These are phyloP conservation scores for Penicillium sp. DNA, from an alignment of 2,329 filamentous ascomycete species.

Conservation along the genomic window DNA sequence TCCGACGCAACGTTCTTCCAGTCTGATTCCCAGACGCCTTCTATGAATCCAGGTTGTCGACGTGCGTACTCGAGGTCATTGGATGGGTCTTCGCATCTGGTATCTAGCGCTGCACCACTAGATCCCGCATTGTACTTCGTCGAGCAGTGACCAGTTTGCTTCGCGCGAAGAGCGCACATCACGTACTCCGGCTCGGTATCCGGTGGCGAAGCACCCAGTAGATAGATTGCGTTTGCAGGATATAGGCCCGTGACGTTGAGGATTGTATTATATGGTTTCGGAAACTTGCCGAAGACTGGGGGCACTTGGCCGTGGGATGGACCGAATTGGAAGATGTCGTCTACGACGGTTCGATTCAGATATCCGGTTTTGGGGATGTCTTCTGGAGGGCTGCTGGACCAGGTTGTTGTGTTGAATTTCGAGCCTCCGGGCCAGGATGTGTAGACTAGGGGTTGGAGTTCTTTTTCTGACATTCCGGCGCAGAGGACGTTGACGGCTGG, in stretches of 20 bases:
- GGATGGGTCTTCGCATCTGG: conserved; percentile 61
- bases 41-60: conserved; percentile 37
- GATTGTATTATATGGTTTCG: conserved; percentile 66
- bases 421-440: conserved; percentile 55
- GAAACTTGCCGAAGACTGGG: conserved; percentile 58
- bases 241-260: conserved; percentile 53
- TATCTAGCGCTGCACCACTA: conserved; percentile 60
- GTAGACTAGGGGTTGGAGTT: conserved; percentile 67
- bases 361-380: conserved; percentile 46
- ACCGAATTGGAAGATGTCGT: conserved; percentile 71
- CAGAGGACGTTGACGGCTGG: conserved; percentile 74
- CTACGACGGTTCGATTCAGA: conserved; percentile 61
- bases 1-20: conserved; percentile 58
- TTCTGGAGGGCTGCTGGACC: conserved; percentile 27
- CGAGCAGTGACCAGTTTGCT: conserved; percentile 65
- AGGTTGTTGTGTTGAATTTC: conserved; percentile 30
- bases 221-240: conserved; percentile 61
- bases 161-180: conserved; percentile 67
- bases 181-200: conserved; percentile 56
- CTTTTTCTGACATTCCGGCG: conserved; percentile 61
- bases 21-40: conserved; percentile 44
- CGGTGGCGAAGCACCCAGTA: conserved; percentile 58
- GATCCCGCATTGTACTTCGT: conserved; percentile 58
- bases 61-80: conserved; percentile 59
- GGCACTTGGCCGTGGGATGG: conserved; percentile 52